phyloP scores from a whole-genome alignment of 75 land plant species.

The Pseudotsuga menziesii region DNA sequence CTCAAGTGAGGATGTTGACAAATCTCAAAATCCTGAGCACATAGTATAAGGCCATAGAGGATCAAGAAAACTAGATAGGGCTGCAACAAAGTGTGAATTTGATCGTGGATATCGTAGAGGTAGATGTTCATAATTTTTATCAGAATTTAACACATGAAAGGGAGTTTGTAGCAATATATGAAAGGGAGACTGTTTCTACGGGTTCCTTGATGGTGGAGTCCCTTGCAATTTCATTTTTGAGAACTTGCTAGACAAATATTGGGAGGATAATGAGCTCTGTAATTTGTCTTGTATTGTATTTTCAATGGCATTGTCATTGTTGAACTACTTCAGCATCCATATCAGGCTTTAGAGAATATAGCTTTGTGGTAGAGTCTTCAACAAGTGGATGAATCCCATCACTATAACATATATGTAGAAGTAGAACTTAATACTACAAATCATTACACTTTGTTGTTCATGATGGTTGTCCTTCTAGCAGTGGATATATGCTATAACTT shows the following conservation, averaged over 20 bases:
- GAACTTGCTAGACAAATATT: constrained; percentile 33
- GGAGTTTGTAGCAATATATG: no score
- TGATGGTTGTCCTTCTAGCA: constrained; percentile 75
- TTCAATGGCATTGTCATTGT: constrained; percentile 63
- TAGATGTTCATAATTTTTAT: no score
- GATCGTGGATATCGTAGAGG: no score
- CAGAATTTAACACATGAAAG: no score
- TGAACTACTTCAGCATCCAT: constrained; percentile 74
- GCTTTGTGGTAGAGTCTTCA: constrained; percentile 61
- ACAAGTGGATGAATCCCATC: constrained; percentile 55
- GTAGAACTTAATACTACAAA: constrained; percentile 30
- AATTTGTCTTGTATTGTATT: constrained; percentile 75
- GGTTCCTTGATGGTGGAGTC: constrained; percentile 65
- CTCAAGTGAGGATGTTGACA: no score
- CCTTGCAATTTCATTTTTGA: constrained; percentile 45
- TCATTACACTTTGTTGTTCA: constrained; percentile 71
- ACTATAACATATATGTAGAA: constrained; percentile 38
- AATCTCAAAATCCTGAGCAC: no score
- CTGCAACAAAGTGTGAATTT: no score
- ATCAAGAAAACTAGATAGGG: no score
- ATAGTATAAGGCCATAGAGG: no score
- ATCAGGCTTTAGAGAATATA: constrained; percentile 58
- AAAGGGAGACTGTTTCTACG: constrained; percentile 33
- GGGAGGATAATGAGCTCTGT: constrained; percentile 72
- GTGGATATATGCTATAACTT: constrained; percentile 68